These are phyloP conservation scores for Pseudopithomyces chartarum DNA, from an alignment of 2,329 filamentous ascomycete genomes.

Conservation along the genomic window DNA sequence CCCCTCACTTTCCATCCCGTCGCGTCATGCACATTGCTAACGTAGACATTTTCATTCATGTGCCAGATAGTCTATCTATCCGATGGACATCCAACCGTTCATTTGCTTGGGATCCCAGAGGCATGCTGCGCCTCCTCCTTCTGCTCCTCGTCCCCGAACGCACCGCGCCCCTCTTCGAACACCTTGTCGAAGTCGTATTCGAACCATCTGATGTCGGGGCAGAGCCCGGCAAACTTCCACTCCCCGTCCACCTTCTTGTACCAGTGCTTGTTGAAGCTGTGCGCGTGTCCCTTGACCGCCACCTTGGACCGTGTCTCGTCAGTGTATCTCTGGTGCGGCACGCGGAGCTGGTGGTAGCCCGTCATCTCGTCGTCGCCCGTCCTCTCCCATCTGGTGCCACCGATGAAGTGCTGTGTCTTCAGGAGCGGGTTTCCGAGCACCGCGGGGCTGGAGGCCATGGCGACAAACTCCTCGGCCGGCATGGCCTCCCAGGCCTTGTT, in stretches of 20 bases:
- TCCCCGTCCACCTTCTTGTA: conserved; percentile 63
- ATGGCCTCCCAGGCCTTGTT: conserved; percentile 62
- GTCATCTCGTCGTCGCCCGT: conserved; percentile 54
- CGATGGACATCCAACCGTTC: not conserved
- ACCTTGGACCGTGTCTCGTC: conserved; percentile 55
- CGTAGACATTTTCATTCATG: not conserved
- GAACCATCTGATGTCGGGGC: conserved; percentile 60
- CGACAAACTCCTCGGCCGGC: conserved; percentile 59
- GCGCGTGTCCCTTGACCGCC: conserved; percentile 60
- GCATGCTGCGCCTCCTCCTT: conserved; percentile 45
- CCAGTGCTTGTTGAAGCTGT: conserved; percentile 59
- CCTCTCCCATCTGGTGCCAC: conserved; percentile 59
- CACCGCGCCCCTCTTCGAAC: conserved; percentile 55
- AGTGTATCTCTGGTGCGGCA: conserved; percentile 62
- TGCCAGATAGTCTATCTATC: not conserved
- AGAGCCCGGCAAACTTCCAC: conserved; percentile 63
- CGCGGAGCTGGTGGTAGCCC: conserved; percentile 62
- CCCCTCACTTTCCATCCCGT: conserved; percentile 4
- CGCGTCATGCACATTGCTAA: not conserved
- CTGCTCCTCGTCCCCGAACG: conserved; percentile 38
- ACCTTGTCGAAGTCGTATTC: conserved; percentile 63
- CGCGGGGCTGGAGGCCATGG: conserved; percentile 56
- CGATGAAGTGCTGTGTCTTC: conserved; percentile 64
- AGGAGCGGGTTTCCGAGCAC: conserved; percentile 61
- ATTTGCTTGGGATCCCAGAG: conserved; percentile 38